Percentiles rank a stretch among this genome's conserved stretches.
phyloP scores from a whole-genome alignment of 208 protist species.

The Trypanosoma melophagium region DNA sequence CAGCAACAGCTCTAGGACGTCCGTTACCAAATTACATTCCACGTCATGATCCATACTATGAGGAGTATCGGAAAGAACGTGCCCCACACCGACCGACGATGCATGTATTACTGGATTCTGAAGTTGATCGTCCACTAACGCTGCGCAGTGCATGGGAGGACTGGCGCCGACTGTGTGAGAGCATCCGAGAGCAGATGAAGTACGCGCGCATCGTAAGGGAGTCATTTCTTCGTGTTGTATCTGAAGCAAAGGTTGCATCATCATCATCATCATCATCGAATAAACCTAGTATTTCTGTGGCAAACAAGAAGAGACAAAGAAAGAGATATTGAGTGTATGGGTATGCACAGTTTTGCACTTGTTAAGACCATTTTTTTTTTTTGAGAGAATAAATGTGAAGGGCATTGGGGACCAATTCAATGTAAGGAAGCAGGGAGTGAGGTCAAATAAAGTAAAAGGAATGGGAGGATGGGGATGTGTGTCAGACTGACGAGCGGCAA shows the following conservation, averaged over 20 bases:
- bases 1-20: conserved; percentile 77
- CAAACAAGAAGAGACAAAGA: too few relatives aligned
- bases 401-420: too few relatives aligned
- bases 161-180: conserved; percentile 69
- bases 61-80: conserved; percentile 63
- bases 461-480: too few relatives aligned
- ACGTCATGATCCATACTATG: conserved; percentile 71
- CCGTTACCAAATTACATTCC: conserved; percentile 74
- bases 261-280: too few relatives aligned
- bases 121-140: conserved; percentile 61
- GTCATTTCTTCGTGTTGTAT: conserved; percentile 51
- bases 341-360: too few relatives aligned
- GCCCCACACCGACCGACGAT: conserved; percentile 62
- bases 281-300: too few relatives aligned
- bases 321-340: too few relatives aligned
- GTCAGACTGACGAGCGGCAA: too few relatives aligned
- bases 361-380: too few relatives aligned
- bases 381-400: too few relatives aligned
- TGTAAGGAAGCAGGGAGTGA: too few relatives aligned
- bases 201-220: conserved; percentile 49
- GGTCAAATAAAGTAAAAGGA: too few relatives aligned
- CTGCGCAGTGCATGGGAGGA: conserved; percentile 47
- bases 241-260: conserved; percentile 12
- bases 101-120: conserved; percentile 69
- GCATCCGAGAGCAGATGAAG: conserved; percentile 61